These are phyloP conservation scores for Phytophthora vignae DNA, from an alignment of 352 stramenopile genomes.

Conservation along the genomic window DNA sequence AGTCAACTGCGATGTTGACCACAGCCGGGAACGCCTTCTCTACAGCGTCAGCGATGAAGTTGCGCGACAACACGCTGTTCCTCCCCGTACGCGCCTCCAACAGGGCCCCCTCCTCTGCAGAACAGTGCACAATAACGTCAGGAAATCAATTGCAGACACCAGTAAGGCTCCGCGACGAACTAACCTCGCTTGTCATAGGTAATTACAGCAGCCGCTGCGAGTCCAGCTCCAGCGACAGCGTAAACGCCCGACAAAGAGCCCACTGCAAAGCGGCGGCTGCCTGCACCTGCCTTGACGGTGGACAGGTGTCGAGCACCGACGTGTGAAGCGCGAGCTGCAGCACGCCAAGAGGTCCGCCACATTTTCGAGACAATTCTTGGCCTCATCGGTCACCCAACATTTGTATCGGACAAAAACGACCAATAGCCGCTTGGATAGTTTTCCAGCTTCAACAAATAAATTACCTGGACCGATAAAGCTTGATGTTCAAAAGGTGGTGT, in stretches of 20 bases:
- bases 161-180: neutral
- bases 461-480: neutral
- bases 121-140: neutral
- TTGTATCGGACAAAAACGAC: constrained; percentile 9
- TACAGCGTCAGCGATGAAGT: constrained; percentile 91
- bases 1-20: constrained; percentile 90
- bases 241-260: constrained; percentile 31
- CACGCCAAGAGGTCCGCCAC: constrained; percentile 35
- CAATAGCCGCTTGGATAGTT: constrained; percentile 19
- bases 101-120: constrained; percentile 19
- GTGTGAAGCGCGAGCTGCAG: constrained; percentile 1
- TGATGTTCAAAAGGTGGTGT: neutral
- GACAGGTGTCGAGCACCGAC: constrained; percentile 8
- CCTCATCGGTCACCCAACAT: constrained; percentile 1
- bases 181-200: constrained; percentile 30
- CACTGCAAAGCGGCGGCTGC: neutral
- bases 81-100: constrained; percentile 32
- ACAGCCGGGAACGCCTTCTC: constrained; percentile 90
- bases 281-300: neutral
- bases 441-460: constrained; percentile 7
- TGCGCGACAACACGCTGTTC: constrained; percentile 56
- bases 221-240: constrained; percentile 29
- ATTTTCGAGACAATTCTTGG: constrained; percentile 32
- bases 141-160: neutral
- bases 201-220: constrained; percentile 31